phyloP scores from a whole-genome alignment of 805 yeast species.

The Alloascoidea africana region DNA sequence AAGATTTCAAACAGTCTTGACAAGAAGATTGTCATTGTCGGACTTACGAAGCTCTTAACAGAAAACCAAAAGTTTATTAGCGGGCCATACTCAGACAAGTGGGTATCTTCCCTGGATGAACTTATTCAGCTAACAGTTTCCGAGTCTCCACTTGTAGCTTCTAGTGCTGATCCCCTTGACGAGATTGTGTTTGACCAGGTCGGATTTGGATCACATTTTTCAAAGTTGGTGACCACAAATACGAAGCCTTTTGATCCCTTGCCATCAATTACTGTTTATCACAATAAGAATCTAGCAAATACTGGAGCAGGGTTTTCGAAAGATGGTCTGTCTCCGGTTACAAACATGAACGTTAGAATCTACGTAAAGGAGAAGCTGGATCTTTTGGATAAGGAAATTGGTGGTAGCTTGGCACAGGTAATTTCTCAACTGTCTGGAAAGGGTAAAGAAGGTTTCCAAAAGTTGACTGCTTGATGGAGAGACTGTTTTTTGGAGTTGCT shows the following conservation, averaged over 20 bases:
- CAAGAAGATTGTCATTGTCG: constrained; percentile 31
- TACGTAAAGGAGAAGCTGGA: not conserved
- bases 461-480: not conserved
- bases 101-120: constrained; percentile 27
- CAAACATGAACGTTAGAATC: not conserved
- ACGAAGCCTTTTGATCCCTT: constrained; percentile 58
- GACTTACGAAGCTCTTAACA: constrained; percentile 28
- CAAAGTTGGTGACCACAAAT: constrained; percentile 52
- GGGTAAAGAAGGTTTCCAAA: not conserved
- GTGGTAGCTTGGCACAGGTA: not conserved
- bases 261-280: constrained; percentile 12
- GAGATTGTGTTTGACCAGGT: constrained; percentile 54
- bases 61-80: constrained; percentile 20
- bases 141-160: constrained; percentile 17
- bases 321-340: too few species aligned
- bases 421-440: not conserved
- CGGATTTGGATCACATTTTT: constrained; percentile 77
- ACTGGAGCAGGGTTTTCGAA: too few species aligned
- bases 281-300: too few species aligned
- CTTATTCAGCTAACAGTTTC: constrained; percentile 26
- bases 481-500: too few species aligned
- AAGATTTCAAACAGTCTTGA: constrained; percentile 24
- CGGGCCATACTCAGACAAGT: constrained; percentile 26
- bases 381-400: constrained; percentile 1
- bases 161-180: constrained; percentile 16